Base-by-base conservation (phyloP, 1,284 basidiomycete genomes). In the Melampsora americana region DNA sequence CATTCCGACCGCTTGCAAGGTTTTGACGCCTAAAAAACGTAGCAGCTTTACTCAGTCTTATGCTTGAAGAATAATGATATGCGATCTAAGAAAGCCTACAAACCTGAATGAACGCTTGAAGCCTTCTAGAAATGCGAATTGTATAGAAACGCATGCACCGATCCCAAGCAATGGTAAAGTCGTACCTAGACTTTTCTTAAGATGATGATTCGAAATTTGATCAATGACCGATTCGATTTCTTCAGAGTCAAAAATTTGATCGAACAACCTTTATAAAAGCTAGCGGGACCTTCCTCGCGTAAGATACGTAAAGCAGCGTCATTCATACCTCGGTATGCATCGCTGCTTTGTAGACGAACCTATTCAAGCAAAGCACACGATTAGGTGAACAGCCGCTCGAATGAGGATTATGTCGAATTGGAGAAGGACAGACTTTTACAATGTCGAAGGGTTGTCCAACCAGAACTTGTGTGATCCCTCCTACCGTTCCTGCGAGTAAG, bases 371-470 rank as follows among this genome's bases (percentile, higher is more conserved):
- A 48, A 48, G 18, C 16, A 46, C 7, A 16, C 12, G 28, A 35
- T 1, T 18, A 50, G 18, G 50, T 30, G 20, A 20, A 59, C 26
- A 32, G 30, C 16, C 23, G 46, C 35, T 30, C 11, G 28, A 28
- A 35, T 28, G 39, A 12, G 42, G 28, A 53, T 20, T 11, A 64
- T 73, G 18, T n/a, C 48, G 11, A 28, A 48, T 26, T n/a, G 16
- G 7, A 44, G 42, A 44, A 0, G 14, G 11, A 28, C n/a, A n/a
- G 87, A 87, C 86, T 89, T 97, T 97, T 84, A 95, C 91, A 79
- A 96, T 96, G 84, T 97, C 95, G 82, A 97, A 95, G 23, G 93
- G 92, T 84, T 96, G 94, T 62, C 93, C 93, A 69, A 95, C 93
- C 59, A 96, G 86, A 48, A 92, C 93, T 86, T 96, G 93, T 66